Conservation (phyloP, 192 early-diverging fungal genomes). For the Kickxella alabastrina region DNA sequence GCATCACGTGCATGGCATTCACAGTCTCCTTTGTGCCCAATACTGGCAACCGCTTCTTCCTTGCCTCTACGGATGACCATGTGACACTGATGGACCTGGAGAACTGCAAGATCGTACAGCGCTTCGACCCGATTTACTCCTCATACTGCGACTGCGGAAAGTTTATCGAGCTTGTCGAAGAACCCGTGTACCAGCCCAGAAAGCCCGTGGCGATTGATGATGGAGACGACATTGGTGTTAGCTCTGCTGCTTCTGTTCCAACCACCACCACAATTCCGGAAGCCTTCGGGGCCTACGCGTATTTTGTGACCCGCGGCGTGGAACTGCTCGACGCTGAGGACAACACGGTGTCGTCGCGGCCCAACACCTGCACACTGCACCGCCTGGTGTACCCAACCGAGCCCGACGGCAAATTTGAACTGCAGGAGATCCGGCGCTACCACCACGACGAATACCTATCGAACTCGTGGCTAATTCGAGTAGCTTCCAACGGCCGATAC, state of each 20-base stretch:
- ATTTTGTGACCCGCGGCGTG: conserved; percentile 84
- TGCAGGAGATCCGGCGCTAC: conserved; percentile 74
- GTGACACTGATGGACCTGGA: conserved; percentile 92
- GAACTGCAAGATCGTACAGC: conserved; percentile 52
- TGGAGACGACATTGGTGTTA: conserved; percentile 12
- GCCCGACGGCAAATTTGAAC: conserved; percentile 63
- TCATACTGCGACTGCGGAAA: conserved; percentile 95
- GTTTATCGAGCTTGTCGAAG: conserved; percentile 73
- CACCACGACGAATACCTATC: conserved; percentile 78
- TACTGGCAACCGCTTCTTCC: conserved; percentile 90
- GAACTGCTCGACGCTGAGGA: conserved; percentile 84
- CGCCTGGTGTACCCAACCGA: conserved; percentile 78
- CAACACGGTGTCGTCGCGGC: conserved; percentile 65
- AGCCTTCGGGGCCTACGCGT: conserved; percentile 56
- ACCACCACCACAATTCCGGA: conserved; percentile 2
- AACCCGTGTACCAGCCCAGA: conserved; percentile 38
- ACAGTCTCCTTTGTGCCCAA: conserved; percentile 89
- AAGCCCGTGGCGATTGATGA: conserved; percentile 43
- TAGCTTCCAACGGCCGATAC: conserved; percentile 83
- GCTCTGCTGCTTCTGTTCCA: conserved; percentile 1
- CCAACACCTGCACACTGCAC: conserved; percentile 85
- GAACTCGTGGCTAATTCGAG: conserved; percentile 94
- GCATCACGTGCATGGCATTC: conserved; percentile 93
- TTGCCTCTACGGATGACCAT: conserved; percentile 86
- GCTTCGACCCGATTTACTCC: conserved; percentile 71